Base-by-base conservation (phyloP, 208 protist species). In the Wallacemonas collosoma region DNA sequence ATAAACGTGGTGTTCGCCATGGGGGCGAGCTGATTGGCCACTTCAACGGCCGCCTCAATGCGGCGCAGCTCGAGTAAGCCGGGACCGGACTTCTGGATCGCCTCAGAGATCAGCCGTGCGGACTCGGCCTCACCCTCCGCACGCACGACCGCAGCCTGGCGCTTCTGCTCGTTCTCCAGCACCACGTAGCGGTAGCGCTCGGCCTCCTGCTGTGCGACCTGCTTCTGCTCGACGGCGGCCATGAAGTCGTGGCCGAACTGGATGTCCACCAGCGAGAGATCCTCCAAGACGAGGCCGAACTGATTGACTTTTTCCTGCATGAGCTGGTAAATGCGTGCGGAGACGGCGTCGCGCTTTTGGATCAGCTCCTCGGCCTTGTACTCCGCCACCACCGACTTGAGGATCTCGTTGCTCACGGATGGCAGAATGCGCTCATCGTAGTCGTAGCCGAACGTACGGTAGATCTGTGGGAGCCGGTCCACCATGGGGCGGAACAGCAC, bases 341-440 rank as follows among this genome's bases (percentile, higher is more conserved):
- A 97, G 41, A 98, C 96, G 60, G 84, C 80, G 72, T 99, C 98
- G 68, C 98, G 96, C 86, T 99, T 98, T 66, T 98, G 98, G 77
- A 99, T 99, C 3, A 99, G 92, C 89, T 99, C 98, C 57, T 98
- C 93, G 1, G 98, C 98, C 86, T 99, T 99, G 84, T 99, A 99
- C 87, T 99, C 97, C 2, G 98, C 98, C 66, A 98, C 89, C n/a
- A 97, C 93, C 57, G 95, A 92, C 81, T 98, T 98, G 26, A 98
- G 76, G 53, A 98, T 96, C 69, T 98, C 93, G 75, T 98, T 98
- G 86, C 94, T 98, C 57, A 99, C 98, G 50, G 98, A 99, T 14
- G 98, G 98, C 36, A 99, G 86, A 44, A 99, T 98, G 65, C 98
- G 91, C 84, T 99, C 97, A 73, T 98, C 97, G 82, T 98, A 98